These are phyloP conservation scores for Thoreauomyces humboldtii DNA, from an alignment of 192 early-diverging fungal species.

Conservation along the genomic window DNA sequence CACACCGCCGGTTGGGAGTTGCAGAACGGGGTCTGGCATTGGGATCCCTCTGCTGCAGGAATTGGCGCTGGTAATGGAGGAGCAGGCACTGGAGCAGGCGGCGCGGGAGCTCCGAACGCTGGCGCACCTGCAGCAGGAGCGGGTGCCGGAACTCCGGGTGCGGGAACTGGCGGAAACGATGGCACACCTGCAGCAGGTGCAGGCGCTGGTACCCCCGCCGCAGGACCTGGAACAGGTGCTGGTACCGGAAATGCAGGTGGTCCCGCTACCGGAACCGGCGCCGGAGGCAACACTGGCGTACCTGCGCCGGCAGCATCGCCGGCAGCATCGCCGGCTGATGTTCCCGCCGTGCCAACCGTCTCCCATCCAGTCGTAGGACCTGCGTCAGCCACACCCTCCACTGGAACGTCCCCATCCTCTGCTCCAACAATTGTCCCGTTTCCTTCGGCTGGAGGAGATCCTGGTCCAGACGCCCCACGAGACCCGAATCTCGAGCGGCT, in stretches of 20 bases:
- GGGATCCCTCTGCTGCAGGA: not conserved
- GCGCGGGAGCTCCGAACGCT: too few species aligned
- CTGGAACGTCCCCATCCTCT: not conserved
- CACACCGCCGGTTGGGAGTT: too few species aligned
- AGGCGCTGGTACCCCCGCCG: not conserved
- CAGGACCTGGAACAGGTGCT: not conserved
- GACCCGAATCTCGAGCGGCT: not conserved
- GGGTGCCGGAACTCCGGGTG: not conserved
- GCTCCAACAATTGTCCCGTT: too few species aligned
- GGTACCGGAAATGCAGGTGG: not conserved
- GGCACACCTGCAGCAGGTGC: not conserved
- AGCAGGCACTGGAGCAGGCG: not conserved
- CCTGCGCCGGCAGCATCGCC: not conserved
- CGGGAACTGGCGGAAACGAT: not conserved
- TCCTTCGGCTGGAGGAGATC: not conserved
- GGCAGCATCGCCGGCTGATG: not conserved
- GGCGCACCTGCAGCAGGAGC: too few species aligned
- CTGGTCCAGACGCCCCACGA: constrained; percentile 6
- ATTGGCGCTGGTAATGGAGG: not conserved
- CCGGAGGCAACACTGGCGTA: not conserved
- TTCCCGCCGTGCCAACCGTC: not conserved
- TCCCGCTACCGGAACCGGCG: not conserved
- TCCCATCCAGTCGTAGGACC: too few species aligned
- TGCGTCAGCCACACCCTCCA: not conserved
- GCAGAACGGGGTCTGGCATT: not conserved